Conservation (phyloP, 768 basidiomycete genomes). For the Amanita molliuscula region DNA sequence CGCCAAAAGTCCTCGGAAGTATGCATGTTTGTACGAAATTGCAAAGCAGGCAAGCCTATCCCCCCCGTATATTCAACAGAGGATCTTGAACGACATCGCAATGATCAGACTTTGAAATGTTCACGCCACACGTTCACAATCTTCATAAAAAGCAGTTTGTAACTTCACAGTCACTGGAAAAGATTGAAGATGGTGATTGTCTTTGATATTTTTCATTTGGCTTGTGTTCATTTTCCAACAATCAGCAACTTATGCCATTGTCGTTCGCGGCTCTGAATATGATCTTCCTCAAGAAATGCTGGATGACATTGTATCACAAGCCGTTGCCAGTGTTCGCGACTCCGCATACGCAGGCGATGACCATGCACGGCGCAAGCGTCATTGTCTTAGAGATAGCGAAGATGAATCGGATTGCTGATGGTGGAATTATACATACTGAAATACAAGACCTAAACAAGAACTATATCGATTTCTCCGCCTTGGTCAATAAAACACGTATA, state of each 20-base stretch:
- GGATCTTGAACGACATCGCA: conserved; percentile 3
- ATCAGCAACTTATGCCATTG: conserved; percentile 63
- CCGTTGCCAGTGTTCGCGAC: conserved; percentile 24
- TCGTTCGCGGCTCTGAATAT: conserved; percentile 64
- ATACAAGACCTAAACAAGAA: neutral
- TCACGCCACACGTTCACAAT: conserved; percentile 60
- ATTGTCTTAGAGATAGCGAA: neutral
- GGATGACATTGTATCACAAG: conserved; percentile 54
- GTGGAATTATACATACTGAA: neutral
- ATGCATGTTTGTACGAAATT: conserved; percentile 61
- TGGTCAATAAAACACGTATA: neutral
- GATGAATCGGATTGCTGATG: neutral
- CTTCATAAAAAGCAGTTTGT: conserved; percentile 83
- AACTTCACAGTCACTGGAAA: conserved; percentile 79
- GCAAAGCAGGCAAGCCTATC: conserved; percentile 49
- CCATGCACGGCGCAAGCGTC: conserved; percentile 6
- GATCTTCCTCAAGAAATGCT: conserved; percentile 58
- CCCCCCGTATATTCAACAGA: neutral
- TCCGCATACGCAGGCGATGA: conserved; percentile 1
- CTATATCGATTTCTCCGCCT: conserved; percentile 1
- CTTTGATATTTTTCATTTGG: neutral
- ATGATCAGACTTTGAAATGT: conserved; percentile 62
- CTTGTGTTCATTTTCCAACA: conserved; percentile 4
- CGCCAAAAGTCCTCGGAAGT: conserved; percentile 51
- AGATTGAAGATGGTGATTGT: conserved; percentile 82